Evolutionary conservation across 352 stramenopile genomes (phyloP).

Genomic region (Phytopythium cucurbitacearum): DNA sequence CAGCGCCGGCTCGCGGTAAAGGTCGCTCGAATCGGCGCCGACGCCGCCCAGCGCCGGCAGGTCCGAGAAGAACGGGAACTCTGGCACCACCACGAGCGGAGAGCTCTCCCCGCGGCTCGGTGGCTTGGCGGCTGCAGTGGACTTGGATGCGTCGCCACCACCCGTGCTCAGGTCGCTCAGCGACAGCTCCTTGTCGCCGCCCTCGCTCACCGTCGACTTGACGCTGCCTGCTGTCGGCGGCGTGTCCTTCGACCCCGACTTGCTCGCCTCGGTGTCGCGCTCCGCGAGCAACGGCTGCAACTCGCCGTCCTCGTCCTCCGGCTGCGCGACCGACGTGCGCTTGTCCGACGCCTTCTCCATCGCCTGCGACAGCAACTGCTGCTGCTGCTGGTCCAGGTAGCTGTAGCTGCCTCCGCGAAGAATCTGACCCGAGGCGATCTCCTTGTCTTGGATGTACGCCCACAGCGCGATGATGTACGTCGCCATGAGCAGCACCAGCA

Average conservation of each 20-base stretch:
- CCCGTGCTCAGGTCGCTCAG: slow-evolving; percentile 9
- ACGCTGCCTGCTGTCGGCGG: not conserved
- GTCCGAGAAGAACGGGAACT: slow-evolving; percentile 15
- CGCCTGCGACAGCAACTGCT: slow-evolving; percentile 1
- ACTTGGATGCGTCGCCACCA: slow-evolving; percentile 10
- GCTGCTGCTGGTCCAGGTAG: slow-evolving; percentile 17
- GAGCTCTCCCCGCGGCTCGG: slow-evolving; percentile 15
- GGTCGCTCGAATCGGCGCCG: slow-evolving; percentile 53
- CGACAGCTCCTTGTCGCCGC: slow-evolving; percentile 6
- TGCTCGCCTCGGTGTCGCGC: slow-evolving; percentile 7
- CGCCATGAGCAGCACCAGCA: slow-evolving; percentile 76
- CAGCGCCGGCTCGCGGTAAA: slow-evolving; percentile 70
- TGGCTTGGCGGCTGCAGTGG: slow-evolving; percentile 5
- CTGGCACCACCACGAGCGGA: slow-evolving; percentile 25
- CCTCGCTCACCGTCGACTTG: slow-evolving; percentile 1
- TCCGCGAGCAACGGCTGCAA: slow-evolving; percentile 2
- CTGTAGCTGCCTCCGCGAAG: slow-evolving; percentile 32
- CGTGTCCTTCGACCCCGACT: too few relatives aligned
- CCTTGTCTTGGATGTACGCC: slow-evolving; percentile 86
- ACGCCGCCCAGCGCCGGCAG: slow-evolving; percentile 11
- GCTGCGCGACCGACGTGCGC: slow-evolving; percentile 2
- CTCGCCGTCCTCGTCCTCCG: slow-evolving; percentile 24
- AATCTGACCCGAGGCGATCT: slow-evolving; percentile 52
- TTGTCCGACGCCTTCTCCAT: not conserved
- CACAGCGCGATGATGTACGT: slow-evolving; percentile 79